phyloP scores from a whole-genome alignment of 192 early-diverging fungal genomes.

The Hyaloraphidium curvatum region DNA sequence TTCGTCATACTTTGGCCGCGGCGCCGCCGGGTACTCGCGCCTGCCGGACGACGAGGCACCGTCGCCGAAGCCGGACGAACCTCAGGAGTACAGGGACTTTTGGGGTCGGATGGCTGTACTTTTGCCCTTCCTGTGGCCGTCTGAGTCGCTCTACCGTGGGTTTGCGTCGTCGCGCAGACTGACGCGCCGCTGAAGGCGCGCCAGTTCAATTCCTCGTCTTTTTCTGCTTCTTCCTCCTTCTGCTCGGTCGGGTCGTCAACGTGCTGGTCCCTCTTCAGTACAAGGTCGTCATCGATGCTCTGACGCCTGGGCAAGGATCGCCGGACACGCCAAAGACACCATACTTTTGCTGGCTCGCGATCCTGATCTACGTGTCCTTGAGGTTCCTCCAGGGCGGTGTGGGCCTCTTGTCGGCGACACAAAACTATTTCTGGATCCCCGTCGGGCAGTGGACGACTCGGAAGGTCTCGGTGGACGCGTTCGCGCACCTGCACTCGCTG shows the following conservation, averaged over 20 bases:
- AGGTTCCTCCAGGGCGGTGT: conserved; percentile 60
- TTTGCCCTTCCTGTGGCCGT: conserved; percentile 72
- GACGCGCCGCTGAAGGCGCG: too few relatives aligned
- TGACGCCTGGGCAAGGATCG: conserved; percentile 11
- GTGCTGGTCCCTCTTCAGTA: conserved; percentile 68
- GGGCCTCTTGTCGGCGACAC: conserved; percentile 52
- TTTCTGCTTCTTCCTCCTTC: conserved; percentile 43
- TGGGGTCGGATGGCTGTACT: conserved; percentile 28
- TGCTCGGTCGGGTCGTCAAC: conserved; percentile 46
- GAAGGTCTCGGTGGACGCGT: conserved; percentile 75
- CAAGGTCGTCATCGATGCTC: conserved; percentile 54
- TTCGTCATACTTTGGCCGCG: too few relatives aligned
- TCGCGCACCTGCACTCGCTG: conserved; percentile 71
- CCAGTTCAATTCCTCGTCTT: conserved; percentile 46
- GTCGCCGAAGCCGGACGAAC: neutral
- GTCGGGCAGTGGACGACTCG: conserved; percentile 83
- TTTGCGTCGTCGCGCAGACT: too few relatives aligned
- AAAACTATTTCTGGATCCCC: conserved; percentile 81
- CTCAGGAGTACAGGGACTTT: neutral
- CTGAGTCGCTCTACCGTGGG: too few relatives aligned
- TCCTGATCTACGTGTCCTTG: conserved; percentile 38
- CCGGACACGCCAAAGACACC: neutral
- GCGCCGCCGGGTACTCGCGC: neutral
- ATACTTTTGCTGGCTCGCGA: conserved; percentile 4
- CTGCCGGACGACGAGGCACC: neutral